A percentile compares a stretch with the other conserved stretches of the same genome.
These are phyloP conservation scores for Cucurbita pepo DNA, from an alignment of 306 rosid species.

Conservation along the genomic window DNA sequence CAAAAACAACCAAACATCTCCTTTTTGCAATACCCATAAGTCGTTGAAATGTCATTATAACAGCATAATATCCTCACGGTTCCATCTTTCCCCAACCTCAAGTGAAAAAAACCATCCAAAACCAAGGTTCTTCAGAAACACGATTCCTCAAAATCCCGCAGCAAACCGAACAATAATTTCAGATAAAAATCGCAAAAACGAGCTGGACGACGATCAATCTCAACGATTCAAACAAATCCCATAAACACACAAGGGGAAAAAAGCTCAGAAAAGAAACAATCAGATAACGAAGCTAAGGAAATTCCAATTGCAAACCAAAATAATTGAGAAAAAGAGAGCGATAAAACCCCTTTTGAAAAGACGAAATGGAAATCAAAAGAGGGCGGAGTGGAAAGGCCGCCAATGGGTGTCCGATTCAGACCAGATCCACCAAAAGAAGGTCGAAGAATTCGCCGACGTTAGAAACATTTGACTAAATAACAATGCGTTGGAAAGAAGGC, in stretches of 20 bases:
- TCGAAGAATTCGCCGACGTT: constrained; percentile 3
- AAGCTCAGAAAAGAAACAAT: not conserved
- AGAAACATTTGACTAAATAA: not conserved
- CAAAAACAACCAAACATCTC: constrained; percentile 38
- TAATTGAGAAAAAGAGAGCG: not conserved
- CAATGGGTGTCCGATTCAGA: constrained; percentile 9
- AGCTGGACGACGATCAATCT: not conserved
- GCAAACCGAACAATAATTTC: constrained; percentile 21
- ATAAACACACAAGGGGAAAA: not conserved
- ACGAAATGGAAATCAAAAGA: not conserved
- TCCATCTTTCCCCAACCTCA: constrained; percentile 31
- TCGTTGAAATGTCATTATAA: constrained; percentile 27
- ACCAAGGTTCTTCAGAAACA: constrained; percentile 13
- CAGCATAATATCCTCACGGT: constrained; percentile 27
- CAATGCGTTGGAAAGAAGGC: not conserved
- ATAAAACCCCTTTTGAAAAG: not conserved
- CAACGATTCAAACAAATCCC: constrained; percentile 6
- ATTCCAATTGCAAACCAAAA: constrained; percentile 8
- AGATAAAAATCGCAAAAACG: constrained; percentile 8
- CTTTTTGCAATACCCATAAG: constrained; percentile 38
- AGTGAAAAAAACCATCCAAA: constrained; percentile 12
- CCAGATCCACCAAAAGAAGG: constrained; percentile 39
- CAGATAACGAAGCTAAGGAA: constrained; percentile 7
- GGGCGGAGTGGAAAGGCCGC: constrained; percentile 10
- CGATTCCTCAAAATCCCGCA: not conserved